Evolutionary conservation across 2,329 filamentous ascomycete genomes (phyloP), one percentile per base, ranked within the genome.

Genomic region (Bertia moriformis): DNA sequence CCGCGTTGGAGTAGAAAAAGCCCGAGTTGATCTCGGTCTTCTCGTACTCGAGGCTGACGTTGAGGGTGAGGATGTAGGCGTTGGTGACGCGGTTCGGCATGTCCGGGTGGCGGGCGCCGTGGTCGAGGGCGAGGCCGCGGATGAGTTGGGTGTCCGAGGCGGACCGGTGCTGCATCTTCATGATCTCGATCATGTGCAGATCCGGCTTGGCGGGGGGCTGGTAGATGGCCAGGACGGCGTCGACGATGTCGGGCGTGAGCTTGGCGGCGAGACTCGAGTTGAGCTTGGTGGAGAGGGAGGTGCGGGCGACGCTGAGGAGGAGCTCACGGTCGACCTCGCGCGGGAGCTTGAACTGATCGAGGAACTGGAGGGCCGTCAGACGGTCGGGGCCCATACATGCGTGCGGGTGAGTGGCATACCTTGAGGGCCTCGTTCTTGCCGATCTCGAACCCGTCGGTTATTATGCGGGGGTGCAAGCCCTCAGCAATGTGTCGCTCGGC

Each of bases 111-210:
- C 91, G 77, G 12, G 91, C 88, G 48, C 91, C 91, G 60, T 98
- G 91, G 54, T 98, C 91, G 44, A 98, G 68, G 7, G 86, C 91
- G 42, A 98, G 70, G 43, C 91, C 91, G 47, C 83, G 78, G 59
- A 98, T 95, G 43, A 98, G 76, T 61, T 94, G 87, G 41, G 91
- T 98, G 60, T 98, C 91, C 19, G 91, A 85, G 42, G 89, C 89
- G 39, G 86, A 87, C 50, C 89, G 83, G 67, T 98, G 91, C 66
- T 98, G 91, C 89, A 98, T 96, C 60, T 93, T 96, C 91, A 98
- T 98, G 52, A 98, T 96, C 64, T 98, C 91, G 48, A 98, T 73
- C 91, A 98, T 98, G 68, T 96, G 89, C 54, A 98, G 63, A 63
- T 98, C 91, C 41, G 93, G 93, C 67, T 96, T 96, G 45, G 76